A percentile compares a stretch with the other conserved stretches of the same genome.
Conservation (phyloP, 2,329 filamentous ascomycete species). For the Alternaria metachromatica region DNA sequence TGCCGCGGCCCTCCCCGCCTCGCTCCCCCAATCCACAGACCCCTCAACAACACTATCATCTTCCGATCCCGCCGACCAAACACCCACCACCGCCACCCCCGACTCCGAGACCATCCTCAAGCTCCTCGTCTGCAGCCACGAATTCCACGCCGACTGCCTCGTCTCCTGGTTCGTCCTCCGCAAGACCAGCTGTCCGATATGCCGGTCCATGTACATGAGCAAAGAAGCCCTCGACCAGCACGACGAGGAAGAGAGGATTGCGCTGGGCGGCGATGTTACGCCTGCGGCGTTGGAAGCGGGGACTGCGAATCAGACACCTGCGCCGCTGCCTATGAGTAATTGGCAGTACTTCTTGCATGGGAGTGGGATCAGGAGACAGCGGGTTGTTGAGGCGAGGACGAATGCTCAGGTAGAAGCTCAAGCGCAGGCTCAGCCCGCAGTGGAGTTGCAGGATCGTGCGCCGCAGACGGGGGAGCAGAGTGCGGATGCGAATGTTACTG, state of each 20-base stretch:
- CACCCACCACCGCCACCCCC: not conserved
- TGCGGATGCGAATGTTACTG: not conserved
- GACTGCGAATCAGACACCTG: not conserved
- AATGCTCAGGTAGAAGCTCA: not conserved
- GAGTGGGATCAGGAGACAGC: not conserved
- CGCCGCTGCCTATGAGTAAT: conserved; percentile 2
- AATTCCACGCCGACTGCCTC: conserved; percentile 43
- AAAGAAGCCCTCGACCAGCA: conserved; percentile 25
- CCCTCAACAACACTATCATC: not conserved
- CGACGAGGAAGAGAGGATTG: conserved; percentile 19
- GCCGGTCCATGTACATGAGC: conserved; percentile 35
- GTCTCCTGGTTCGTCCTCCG: conserved; percentile 39
- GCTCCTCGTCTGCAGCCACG: conserved; percentile 34
- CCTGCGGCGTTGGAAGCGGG: conserved; percentile 2
- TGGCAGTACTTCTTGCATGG: conserved; percentile 21
- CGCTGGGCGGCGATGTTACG: not conserved
- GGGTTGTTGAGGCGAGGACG: not conserved
- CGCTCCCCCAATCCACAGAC: not conserved
- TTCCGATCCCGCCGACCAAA: not conserved
- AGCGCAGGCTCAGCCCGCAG: not conserved
- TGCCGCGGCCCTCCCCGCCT: not conserved
- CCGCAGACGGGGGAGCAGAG: not conserved
- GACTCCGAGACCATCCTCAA: conserved; percentile 33
- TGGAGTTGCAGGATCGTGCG: conserved; percentile 2
- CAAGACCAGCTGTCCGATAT: conserved; percentile 43